phyloP scores from a whole-genome alignment of 768 basidiomycete genomes.

The Trametopsis cervina region DNA sequence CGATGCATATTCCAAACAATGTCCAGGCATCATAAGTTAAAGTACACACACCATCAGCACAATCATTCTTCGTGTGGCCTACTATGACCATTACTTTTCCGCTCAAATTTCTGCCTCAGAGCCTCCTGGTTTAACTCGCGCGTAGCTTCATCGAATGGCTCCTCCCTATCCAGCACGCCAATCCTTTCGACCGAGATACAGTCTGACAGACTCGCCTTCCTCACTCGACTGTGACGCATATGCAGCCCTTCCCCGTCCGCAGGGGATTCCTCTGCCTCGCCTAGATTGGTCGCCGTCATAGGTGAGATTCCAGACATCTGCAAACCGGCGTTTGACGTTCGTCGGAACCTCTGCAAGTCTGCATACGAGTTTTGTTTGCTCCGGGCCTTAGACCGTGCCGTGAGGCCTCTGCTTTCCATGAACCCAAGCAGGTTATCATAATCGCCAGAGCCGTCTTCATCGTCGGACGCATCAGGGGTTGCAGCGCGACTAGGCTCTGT shows the following conservation, averaged over 20 bases:
- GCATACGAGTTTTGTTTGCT: slow-evolving; percentile 41
- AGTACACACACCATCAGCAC: background rate
- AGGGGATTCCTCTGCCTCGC: background rate
- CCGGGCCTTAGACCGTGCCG: slow-evolving; percentile 22
- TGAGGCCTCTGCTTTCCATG: slow-evolving; percentile 43
- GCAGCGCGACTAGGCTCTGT: slow-evolving; percentile 53
- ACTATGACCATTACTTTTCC: too few species aligned
- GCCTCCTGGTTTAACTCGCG: slow-evolving; percentile 63
- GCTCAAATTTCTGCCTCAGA: slow-evolving; percentile 24
- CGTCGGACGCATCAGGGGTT: slow-evolving; percentile 71
- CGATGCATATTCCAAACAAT: background rate
- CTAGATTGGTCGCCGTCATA: slow-evolving; percentile 9
- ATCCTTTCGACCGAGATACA: slow-evolving; percentile 57
- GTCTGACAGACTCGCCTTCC: slow-evolving; percentile 61
- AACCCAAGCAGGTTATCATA: slow-evolving; percentile 83
- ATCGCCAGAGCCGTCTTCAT: slow-evolving; percentile 66
- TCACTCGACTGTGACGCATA: slow-evolving; percentile 32
- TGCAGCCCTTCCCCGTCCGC: slow-evolving; percentile 36
- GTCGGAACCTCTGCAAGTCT: slow-evolving; percentile 55
- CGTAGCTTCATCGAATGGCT: slow-evolving; percentile 60
- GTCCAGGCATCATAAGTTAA: too few species aligned
- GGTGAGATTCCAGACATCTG: slow-evolving; percentile 33
- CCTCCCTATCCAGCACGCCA: slow-evolving; percentile 47
- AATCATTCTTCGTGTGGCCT: slow-evolving; percentile 5
- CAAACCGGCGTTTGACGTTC: slow-evolving; percentile 75